A percentile compares a stretch with the other conserved stretches of the same genome.
Evolutionary conservation across 179 eudicot genomes (phyloP).

Genomic region (Vitellaria paradoxa): DNA sequence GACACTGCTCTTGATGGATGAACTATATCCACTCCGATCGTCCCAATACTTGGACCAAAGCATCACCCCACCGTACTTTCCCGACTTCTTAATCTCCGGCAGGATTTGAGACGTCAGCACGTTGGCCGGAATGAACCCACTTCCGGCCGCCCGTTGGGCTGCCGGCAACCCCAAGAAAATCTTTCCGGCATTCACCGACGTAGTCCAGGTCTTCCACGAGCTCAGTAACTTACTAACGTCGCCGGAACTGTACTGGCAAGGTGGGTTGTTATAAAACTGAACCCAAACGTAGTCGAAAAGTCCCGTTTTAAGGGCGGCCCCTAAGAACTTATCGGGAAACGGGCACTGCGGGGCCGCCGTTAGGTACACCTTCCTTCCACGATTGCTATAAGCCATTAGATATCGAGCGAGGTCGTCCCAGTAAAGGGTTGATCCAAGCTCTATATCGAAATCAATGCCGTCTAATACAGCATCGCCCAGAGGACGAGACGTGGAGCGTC

Average conservation of each 20-base stretch:
- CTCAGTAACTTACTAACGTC: not conserved
- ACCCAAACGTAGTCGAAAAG: slow-evolving; percentile 33
- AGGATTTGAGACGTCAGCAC: slow-evolving; percentile 50
- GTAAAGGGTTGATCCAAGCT: slow-evolving; percentile 41
- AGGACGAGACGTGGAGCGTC: not conserved
- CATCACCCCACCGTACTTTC: slow-evolving; percentile 85
- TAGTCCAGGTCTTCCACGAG: slow-evolving; percentile 48
- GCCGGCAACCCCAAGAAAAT: slow-evolving; percentile 63
- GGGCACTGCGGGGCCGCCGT: slow-evolving; percentile 61
- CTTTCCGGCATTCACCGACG: slow-evolving; percentile 14
- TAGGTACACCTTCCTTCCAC: slow-evolving; percentile 33
- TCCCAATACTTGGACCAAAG: slow-evolving; percentile 77
- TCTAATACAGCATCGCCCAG: slow-evolving; percentile 26
- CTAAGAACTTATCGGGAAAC: slow-evolving; percentile 33
- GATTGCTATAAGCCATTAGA: not conserved
- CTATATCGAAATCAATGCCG: slow-evolving; percentile 67
- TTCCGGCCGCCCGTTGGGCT: slow-evolving; percentile 59
- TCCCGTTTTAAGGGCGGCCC: slow-evolving; percentile 6
- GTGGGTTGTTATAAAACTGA: slow-evolving; percentile 55
- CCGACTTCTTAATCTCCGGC: slow-evolving; percentile 52
- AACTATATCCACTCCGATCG: slow-evolving; percentile 65
- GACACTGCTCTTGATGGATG: slow-evolving; percentile 26
- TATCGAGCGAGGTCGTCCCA: slow-evolving; percentile 17
- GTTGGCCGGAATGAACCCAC: slow-evolving; percentile 65
- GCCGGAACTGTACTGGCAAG: slow-evolving; percentile 24